Base-by-base conservation (phyloP, 345 rosid species). In the Populus tremula region DNA sequence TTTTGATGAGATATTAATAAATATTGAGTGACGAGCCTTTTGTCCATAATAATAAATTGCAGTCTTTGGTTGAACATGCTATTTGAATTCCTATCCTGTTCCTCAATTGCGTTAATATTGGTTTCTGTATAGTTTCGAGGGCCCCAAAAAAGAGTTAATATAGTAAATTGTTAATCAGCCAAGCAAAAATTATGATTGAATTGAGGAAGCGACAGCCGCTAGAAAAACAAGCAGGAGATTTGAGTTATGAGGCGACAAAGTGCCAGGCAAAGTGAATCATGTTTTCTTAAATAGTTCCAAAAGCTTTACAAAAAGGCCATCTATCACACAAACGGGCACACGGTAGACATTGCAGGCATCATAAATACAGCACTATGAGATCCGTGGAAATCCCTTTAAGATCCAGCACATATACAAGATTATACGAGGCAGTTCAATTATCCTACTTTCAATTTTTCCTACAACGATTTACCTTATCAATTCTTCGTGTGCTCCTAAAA, bases 401-500 rank as follows among this genome's bases (percentile, higher is more conserved):
- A n/a, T 25, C 17, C 8, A 59, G 17, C 21, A 54, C 33, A 45
- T 21, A 83, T 65, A 70, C 43, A 70, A 53, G 59, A 53, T 53
- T 36, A 74, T 81, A 73, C 38, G 29, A 50, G 67, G 53, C 67
- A 49, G 68, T 69, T 9, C 59, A 4, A 43, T 53, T 16, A 71
- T 76, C 49, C 79, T 81, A 79, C 41, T 45, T 66, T 35, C 20
- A 23, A 17, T 33, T 65, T 67, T 70, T 69, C 50, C 62, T 49
- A 13, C 68, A 35, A 35, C 47, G 31, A 41, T 71, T 47, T 18
- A 38, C 25, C 47, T 13, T 31, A 38, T 45, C 38, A 39, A 33
- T 74, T 70, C 21, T 39, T 31, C 29, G 35, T 18, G n/a, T 23
- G 54, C 66, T 69, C 25, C 72, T 74, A 68, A 25, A 63, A 53